A percentile compares a stretch with the other conserved stretches of the same genome.
Evolutionary conservation across 371 early-diverging fungal species (phyloP).

Genomic region (Nematocida homosporus): DNA sequence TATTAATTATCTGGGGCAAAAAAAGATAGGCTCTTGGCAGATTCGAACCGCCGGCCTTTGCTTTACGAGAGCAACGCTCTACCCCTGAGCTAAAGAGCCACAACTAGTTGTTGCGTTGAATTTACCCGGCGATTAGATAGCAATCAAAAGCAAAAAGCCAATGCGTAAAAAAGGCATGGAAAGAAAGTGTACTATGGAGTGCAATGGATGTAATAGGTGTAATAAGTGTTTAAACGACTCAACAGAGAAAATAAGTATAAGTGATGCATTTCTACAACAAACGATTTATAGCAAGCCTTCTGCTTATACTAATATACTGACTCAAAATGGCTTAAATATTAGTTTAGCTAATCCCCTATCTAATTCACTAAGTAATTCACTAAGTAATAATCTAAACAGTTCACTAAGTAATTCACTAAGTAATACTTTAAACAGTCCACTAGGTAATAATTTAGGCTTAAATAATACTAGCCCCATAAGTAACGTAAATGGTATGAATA

Average conservation of each 20-base stretch:
- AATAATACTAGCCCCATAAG: too few relatives aligned
- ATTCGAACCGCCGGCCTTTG: slow-evolving; percentile 58
- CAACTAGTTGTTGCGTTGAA: not conserved
- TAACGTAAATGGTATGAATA: too few relatives aligned
- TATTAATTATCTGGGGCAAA: not conserved
- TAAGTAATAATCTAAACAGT: too few relatives aligned
- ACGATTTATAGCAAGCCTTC: slow-evolving; percentile 49
- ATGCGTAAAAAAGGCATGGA: slow-evolving; percentile 14
- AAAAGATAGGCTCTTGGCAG: slow-evolving; percentile 57
- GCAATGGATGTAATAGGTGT: slow-evolving; percentile 36
- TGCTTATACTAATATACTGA: slow-evolving; percentile 27
- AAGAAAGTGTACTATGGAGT: not conserved
- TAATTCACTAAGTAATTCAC: too few relatives aligned
- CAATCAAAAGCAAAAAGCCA: not conserved
- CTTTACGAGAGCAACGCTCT: slow-evolving; percentile 62
- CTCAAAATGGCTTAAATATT: too few relatives aligned
- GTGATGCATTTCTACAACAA: slow-evolving; percentile 46
- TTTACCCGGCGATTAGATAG: not conserved
- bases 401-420: too few relatives aligned
- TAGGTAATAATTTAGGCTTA: too few relatives aligned
- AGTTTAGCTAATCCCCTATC: too few relatives aligned
- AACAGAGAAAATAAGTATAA: slow-evolving; percentile 30
- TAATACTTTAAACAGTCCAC: too few relatives aligned
- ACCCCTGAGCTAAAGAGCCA: slow-evolving; percentile 59
- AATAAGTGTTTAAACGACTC: slow-evolving; percentile 14